Evolutionary conservation across 306 rosid genomes (phyloP), one percentile per base, ranked within the genome.

Genomic region (Vicia villosa): DNA sequence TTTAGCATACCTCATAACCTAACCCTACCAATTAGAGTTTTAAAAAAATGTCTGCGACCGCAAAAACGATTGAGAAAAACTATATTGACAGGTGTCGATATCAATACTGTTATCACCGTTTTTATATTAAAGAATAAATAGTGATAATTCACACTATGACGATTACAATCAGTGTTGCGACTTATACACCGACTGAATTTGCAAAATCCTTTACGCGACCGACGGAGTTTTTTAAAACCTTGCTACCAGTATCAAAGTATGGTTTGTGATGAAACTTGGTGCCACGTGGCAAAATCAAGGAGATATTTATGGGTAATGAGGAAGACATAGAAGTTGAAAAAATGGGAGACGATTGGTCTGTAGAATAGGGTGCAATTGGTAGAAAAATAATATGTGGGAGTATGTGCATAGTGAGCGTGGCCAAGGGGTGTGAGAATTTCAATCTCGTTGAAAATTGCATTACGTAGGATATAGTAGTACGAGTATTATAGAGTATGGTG

Each of bases 281-380:
- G 20, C 52, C 55, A 78, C 82, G 74, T 85, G 89, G 79, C 76
- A 41, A 42, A 28, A 85, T 81, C 66, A 47, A 43, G 55, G 82
- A 75, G 74, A 80, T 71, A 69, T 8, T 24, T 26, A 41, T 66
- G 66, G 81, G 79, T 49, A 71, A 24, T 59, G 84, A 79, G 72
- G 80, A 77, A 58, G 70, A 22, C 84, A 81, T 86, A 34, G 94
- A 76, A 89, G 82, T 85, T 80, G 75, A 85, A 46, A 82, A 81
- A 85, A 83, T 83, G 46, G 79, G 58, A 78, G 87, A 79, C 83
- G 86, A 85, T 75, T 86, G 92, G 97, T 94, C 97, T 84, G 83
- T 52, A 75, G 89, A 94, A 94, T 83, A 70, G 99, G 88, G 63
- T 77, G 84, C 97, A 93, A 9, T 67, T 72, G 12, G 83, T 74